Base-by-base conservation (phyloP, 129 eudicot species). In the Calendula officinalis region DNA sequence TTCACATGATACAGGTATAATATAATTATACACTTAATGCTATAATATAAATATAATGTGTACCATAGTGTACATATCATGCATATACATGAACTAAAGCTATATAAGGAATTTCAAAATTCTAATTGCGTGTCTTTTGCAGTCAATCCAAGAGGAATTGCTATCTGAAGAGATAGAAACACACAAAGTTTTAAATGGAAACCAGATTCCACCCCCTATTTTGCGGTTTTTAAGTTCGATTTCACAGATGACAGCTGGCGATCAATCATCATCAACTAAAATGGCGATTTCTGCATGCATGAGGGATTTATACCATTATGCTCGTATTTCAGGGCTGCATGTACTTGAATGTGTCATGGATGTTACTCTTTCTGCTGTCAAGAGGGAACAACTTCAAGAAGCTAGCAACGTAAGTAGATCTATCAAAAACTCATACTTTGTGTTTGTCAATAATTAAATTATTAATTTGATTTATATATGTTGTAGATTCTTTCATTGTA, bases 231-330 rank as follows among this genome's bases (percentile, higher is more conserved):
- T 67, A 63, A 76, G 53, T 34, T 77, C 16, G 55, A 60, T 63
- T n/a, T 55, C 77, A 36, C 72, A 78, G 17, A 43, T 62, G 76
- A 56, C 66, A 27, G 75, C 70, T 60, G 85, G 44, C 6, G 86
- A 65, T 36, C 60, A 66, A 49, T 54, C 71, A 8, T 72, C 71
- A 22, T 67, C 83, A 22, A 58, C 69, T 53, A 83, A 79, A 75
- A 50, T 60, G 55, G 96, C 80, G 34, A 74, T 84, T 37, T 56
- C 75, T 49, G 57, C 81, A 57, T 85, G 99, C 84, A 72, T 79
- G 88, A 77, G 99, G 71, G 92, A 92, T 55, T 71, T 92, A 85
- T 92, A 83, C 57, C 99, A 92, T 66, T 92, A 81, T 77, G 89
- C 92, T 66, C 99, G 96, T 72, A 81, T 92, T 63, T 76, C 87